These are phyloP conservation scores for Oryza nivara DNA, from an alignment of 176 grass and related monocot species.

Conservation along the genomic window DNA sequence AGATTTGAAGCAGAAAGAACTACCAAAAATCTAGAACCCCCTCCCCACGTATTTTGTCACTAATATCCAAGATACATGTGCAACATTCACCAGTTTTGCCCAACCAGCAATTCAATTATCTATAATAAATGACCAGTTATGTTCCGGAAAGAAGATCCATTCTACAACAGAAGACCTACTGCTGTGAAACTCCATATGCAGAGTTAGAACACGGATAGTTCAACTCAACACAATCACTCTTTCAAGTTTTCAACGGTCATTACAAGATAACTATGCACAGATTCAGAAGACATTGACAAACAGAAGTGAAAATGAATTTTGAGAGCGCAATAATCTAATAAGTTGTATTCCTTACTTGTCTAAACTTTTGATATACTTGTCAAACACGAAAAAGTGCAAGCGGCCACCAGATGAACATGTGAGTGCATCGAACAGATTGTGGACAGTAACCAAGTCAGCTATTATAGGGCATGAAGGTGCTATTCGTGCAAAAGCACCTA, in stretches of 20 bases:
- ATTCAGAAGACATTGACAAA: slow-evolving; percentile 15
- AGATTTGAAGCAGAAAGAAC: neutral
- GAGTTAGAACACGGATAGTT: neutral
- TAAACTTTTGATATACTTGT: slow-evolving; percentile 89
- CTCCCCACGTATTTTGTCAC: neutral
- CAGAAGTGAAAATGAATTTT: slow-evolving; percentile 23
- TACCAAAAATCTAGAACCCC: neutral
- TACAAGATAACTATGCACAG: slow-evolving; percentile 2
- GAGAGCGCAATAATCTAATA: slow-evolving; percentile 7
- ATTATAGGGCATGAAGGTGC: slow-evolving; percentile 73
- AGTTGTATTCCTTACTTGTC: slow-evolving; percentile 56
- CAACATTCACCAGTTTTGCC: neutral
- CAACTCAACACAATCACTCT: slow-evolving; percentile 12
- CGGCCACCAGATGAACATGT: slow-evolving; percentile 70
- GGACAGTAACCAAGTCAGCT: slow-evolving; percentile 81
- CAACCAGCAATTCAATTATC: neutral
- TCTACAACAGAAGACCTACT: slow-evolving; percentile 15
- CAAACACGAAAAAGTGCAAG: slow-evolving; percentile 84
- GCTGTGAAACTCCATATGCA: neutral
- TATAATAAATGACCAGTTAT: neutral
- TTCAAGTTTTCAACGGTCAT: neutral
- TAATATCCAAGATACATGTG: neutral
- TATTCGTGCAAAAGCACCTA: slow-evolving; percentile 67
- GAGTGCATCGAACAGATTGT: slow-evolving; percentile 83
- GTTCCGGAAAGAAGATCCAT: neutral